Evolutionary conservation across 768 basidiomycete species (phyloP).

Genomic region (Tephrocybe sp.): DNA sequence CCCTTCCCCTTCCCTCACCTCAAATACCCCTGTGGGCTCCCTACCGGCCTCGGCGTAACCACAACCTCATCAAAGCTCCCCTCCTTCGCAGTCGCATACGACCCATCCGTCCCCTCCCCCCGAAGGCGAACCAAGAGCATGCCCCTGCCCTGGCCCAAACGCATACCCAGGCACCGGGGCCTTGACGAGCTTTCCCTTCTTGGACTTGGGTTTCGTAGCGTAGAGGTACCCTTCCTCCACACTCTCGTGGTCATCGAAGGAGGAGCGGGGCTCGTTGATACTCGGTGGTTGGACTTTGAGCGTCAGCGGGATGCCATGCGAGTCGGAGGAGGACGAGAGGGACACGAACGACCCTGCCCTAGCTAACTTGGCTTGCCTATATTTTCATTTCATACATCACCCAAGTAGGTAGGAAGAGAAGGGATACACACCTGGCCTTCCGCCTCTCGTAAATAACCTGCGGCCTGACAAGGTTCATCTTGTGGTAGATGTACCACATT

Average conservation of each 20-base stretch:
- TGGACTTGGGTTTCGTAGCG: slow-evolving; percentile 49
- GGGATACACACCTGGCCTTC: slow-evolving; percentile 57
- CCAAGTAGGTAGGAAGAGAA: neutral
- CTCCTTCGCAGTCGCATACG: slow-evolving; percentile 24
- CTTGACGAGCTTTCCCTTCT: neutral
- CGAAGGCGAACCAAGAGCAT: too few species aligned
- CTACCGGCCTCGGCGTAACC: neutral
- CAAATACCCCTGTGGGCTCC: neutral
- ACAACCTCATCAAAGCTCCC: neutral
- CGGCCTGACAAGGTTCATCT: slow-evolving; percentile 71
- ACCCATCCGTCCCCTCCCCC: slow-evolving; percentile 21
- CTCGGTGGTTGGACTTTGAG: slow-evolving; percentile 33
- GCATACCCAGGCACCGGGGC: slow-evolving; percentile 1
- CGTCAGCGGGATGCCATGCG: slow-evolving; percentile 37
- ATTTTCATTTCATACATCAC: neutral
- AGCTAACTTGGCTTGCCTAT: slow-evolving; percentile 55
- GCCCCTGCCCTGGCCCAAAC: slow-evolving; percentile 12
- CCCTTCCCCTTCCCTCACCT: neutral
- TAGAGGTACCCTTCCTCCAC: slow-evolving; percentile 41
- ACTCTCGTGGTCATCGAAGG: neutral
- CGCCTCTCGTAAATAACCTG: slow-evolving; percentile 67
- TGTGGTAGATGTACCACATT: slow-evolving; percentile 79
- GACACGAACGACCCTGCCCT: slow-evolving; percentile 24
- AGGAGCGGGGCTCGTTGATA: slow-evolving; percentile 24
- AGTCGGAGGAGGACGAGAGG: slow-evolving; percentile 21